phyloP scores from a whole-genome alignment of 2,329 filamentous ascomycete species.

The Penicillium palitans region DNA sequence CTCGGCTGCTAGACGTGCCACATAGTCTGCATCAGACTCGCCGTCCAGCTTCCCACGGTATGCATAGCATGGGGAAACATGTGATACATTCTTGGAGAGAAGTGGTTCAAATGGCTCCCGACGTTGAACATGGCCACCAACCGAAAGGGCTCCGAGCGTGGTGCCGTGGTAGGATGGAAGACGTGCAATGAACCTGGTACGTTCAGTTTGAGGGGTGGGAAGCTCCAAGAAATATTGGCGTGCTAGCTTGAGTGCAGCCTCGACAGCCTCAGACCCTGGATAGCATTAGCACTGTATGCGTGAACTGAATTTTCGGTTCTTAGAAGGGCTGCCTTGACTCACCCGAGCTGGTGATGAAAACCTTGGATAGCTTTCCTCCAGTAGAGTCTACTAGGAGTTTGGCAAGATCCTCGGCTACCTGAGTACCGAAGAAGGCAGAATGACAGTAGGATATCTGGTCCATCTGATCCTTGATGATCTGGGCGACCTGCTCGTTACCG shows the following conservation, averaged over 20 bases:
- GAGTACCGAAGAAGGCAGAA: conserved; percentile 59
- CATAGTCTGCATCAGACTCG: conserved; percentile 62
- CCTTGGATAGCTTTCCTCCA: conserved; percentile 53
- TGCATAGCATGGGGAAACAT: conserved; percentile 66
- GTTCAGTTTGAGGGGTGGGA: conserved; percentile 51
- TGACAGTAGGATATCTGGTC: conserved; percentile 60
- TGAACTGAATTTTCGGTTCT: background rate
- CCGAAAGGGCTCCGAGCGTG: conserved; percentile 65
- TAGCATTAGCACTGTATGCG: background rate
- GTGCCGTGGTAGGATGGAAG: conserved; percentile 69
- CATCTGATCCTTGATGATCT: conserved; percentile 62
- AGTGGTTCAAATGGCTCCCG: conserved; percentile 63
- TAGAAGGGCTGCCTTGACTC: conserved; percentile 11
- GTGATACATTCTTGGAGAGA: conserved; percentile 56
- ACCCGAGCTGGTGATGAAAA: conserved; percentile 61
- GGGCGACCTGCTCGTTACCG: conserved; percentile 59
- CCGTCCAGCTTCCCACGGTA: conserved; percentile 57
- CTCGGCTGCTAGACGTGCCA: conserved; percentile 61
- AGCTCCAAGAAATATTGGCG: conserved; percentile 66
- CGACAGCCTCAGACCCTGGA: conserved; percentile 66
- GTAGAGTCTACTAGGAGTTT: conserved; percentile 53
- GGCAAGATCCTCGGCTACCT: conserved; percentile 55
- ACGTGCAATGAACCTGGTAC: conserved; percentile 64
- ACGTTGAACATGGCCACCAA: conserved; percentile 61
- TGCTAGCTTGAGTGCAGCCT: conserved; percentile 67